These are phyloP conservation scores for Penicillium chermesinum DNA, from an alignment of 495 filamentous ascomycete species.

Conservation along the genomic window DNA sequence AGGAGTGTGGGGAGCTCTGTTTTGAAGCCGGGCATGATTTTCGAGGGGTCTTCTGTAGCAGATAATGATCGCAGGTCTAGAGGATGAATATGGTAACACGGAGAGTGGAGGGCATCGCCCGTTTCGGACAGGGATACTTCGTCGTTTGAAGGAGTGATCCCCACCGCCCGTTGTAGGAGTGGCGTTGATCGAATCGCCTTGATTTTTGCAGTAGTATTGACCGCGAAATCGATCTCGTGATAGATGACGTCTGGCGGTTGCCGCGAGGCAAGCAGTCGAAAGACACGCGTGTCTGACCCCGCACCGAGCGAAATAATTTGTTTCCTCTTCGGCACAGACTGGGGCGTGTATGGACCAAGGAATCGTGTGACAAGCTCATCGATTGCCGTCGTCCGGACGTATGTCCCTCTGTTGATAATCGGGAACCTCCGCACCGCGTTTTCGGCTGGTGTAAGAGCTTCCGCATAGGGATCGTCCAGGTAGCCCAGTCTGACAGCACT, in stretches of 20 bases:
- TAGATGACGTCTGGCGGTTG: constrained; percentile 53
- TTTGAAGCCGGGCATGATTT: constrained; percentile 37
- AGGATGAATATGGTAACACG: constrained; percentile 68
- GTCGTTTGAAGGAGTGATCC: constrained; percentile 15
- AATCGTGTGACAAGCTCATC: constrained; percentile 73
- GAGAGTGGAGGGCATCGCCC: constrained; percentile 40
- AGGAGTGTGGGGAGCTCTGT: constrained; percentile 68
- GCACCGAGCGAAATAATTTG: constrained; percentile 94
- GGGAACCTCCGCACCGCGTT: constrained; percentile 58
- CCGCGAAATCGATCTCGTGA: constrained; percentile 88
- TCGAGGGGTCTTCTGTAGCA: constrained; percentile 14
- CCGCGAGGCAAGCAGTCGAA: constrained; percentile 54
- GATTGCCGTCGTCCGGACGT: constrained; percentile 82
- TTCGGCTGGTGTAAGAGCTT: constrained; percentile 51
- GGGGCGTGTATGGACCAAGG: constrained; percentile 37
- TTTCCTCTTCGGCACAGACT: constrained; percentile 36
- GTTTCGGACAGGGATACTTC: constrained; percentile 32
- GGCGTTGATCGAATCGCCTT: constrained; percentile 41
- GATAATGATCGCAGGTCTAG: constrained; percentile 69
- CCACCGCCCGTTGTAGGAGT: constrained; percentile 31
- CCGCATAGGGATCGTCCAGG: constrained; percentile 74
- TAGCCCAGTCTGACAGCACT: constrained; percentile 89
- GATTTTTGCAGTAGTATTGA: constrained; percentile 64
- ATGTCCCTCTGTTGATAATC: constrained; percentile 96
- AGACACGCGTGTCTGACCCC: constrained; percentile 84